Evolutionary conservation across 1,139 yeast genomes (phyloP), one percentile per base, ranked within the genome.

Genomic region (Debaryomycetaceae sp.): DNA sequence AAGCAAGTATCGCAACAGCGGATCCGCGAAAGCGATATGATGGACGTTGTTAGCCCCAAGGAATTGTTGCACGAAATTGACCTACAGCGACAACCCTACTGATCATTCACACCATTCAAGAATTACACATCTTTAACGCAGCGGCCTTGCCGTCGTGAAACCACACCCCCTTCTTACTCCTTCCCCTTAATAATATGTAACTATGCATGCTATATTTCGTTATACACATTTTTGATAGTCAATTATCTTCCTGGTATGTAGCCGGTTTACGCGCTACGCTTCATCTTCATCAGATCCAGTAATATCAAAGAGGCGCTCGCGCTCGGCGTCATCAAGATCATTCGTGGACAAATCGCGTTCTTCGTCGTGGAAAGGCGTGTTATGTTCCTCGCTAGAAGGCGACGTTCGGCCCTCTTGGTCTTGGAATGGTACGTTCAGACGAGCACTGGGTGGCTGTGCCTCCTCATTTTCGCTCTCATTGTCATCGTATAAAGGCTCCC

Each of bases 11-110:
- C 49, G 52, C 34, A 36, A 23, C 63, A 65, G 30, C 58, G 85
- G 44, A 75, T 76, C 26, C 74, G 75, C 14, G 85, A 77, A 44
- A 66, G 66, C 29, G 81, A 74, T 27, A 76, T 77, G 83, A 62
- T 75, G 53, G 61, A 70, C 36, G 72, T 74, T 4, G 77, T 76
- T 15, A 78, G 78, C 31, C 83, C 85, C 1, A 71, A 62, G 27
- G 73, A 71, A 27, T 57, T 77, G 37, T 58, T 77, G 31, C 73
- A 70, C 45, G 78, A 74, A 44, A 70, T 76, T 50, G 77, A 70
- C 45, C 47, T 63, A 27, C 70, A 63, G 31, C 61, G 47, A 33
- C 38, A 46, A 32, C 36, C 38, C 23, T 39, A 32, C 33, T 23
- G 14, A n/a, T n/a, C n/a, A n/a, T n/a, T n/a, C n/a, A n/a, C n/a